Base-by-base conservation (phyloP, 2,329 filamentous ascomycete genomes). In the Graphilbum ipis-grandicollis region DNA sequence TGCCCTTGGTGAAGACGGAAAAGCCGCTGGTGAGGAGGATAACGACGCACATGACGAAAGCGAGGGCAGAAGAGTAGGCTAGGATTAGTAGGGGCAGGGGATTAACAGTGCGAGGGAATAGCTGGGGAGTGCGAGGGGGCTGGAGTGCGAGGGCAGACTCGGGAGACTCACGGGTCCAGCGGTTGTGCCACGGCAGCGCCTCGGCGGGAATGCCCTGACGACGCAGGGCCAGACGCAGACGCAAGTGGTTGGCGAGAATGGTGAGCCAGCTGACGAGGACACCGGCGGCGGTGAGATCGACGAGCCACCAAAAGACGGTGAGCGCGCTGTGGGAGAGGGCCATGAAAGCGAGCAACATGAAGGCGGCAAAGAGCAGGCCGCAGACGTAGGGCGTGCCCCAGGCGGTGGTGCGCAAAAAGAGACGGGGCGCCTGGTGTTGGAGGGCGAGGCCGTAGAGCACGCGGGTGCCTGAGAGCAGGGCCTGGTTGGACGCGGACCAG, bases 181-280 rank as follows among this genome's bases (percentile, higher is more conserved):
- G 61, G 44, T 75, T 75, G 48, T 70, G 58, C 74, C 74, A 79
- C 0, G 74, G 75, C 21, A 79, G 51, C 5, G 60, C 56, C 7
- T 49, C 47, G 0, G 54, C 39, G 0, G 65, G 54, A 22, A 78
- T 68, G 0, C 59, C 60, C 50, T 78, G 74, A 39, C 53, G 58
- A 10, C 26, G 25, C n/a, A 42, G 31, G 9, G 44, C 44, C n/a
- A 34, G 36, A 62, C 73, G 71, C 55, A 81, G 80, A 9, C 65
- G 65, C 38, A 81, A 56, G 52, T 80, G 74, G 49, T 71, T 77
- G 34, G 64, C 47, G 50, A 62, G 68, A 53, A 80, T 79, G 49
- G 71, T 71, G 7, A 68, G 63, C 78, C 79, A 84, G 28, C 66
- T 71, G 45, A 81, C 78, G 52, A 82, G 74, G 6, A 75, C 76